phyloP scores from a whole-genome alignment of 2,329 filamentous ascomycete species.

The Pseudogymnoascus destructans region DNA sequence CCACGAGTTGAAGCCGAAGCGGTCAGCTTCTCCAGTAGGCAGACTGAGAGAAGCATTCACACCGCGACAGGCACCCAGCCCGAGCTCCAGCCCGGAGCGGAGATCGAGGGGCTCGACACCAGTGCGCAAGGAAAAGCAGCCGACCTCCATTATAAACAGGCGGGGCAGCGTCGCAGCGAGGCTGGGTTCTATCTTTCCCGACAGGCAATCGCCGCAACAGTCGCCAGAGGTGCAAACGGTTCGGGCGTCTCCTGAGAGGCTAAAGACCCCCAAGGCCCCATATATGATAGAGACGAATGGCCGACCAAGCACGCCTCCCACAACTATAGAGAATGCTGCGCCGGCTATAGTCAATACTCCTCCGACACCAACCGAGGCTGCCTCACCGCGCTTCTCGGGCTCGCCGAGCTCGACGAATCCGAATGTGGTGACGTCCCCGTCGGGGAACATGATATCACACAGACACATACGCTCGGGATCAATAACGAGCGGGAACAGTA shows the following conservation, averaged over 20 bases:
- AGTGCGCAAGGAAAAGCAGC: slow-evolving; percentile 17
- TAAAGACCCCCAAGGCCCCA: not conserved
- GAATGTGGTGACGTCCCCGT: slow-evolving; percentile 47
- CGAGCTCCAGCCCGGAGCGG: slow-evolving; percentile 35
- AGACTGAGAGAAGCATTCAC: slow-evolving; percentile 62
- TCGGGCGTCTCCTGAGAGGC: not conserved
- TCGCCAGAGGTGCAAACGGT: not conserved
- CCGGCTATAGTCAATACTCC: slow-evolving; percentile 53
- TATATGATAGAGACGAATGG: slow-evolving; percentile 20
- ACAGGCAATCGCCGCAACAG: slow-evolving; percentile 17
- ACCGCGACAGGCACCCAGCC: slow-evolving; percentile 29
- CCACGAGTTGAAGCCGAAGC: slow-evolving; percentile 34
- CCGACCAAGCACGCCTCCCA: slow-evolving; percentile 22
- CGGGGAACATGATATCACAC: slow-evolving; percentile 64
- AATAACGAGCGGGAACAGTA: slow-evolving; percentile 22
- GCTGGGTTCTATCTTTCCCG: slow-evolving; percentile 22
- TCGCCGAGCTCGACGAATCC: slow-evolving; percentile 22
- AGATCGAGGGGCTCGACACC: slow-evolving; percentile 16
- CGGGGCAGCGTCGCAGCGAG: slow-evolving; percentile 23
- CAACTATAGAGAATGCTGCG: slow-evolving; percentile 18
- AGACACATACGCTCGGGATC: slow-evolving; percentile 46
- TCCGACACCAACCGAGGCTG: slow-evolving; percentile 45
- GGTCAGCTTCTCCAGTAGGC: slow-evolving; percentile 55
- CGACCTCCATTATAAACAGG: slow-evolving; percentile 12
- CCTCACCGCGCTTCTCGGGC: slow-evolving; percentile 20